Evolutionary conservation across 2,329 filamentous ascomycete species (phyloP), one percentile per base, ranked within the genome.

Genomic region (Gyromitra esculenta): DNA sequence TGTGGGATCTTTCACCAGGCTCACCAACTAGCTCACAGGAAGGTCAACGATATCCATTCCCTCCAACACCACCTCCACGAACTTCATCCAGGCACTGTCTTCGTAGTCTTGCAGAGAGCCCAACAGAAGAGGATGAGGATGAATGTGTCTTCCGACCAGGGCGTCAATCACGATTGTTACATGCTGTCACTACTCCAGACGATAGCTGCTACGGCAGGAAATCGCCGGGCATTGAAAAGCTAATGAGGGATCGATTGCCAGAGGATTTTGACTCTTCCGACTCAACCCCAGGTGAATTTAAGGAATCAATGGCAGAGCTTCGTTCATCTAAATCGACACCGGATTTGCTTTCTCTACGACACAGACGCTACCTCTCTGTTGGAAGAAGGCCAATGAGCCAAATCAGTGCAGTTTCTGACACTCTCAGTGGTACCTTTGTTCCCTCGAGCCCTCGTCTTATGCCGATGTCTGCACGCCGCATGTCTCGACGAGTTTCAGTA

Each of bases 241-340:
- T 71, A 21, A 50, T 69, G 48, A 59, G 18, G 50, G 50, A 62
- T 35, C 66, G 31, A 18, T 59, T 71, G 31, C 45, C 31, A 52
- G 63, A 68, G 3, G 73, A 62, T 62, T 71, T 54, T n/a, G 64
- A 74, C 37, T 70, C 65, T 21, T 65, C 69, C 25, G 69, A 57
- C 48, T 57, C 71, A 21, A 60, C 57, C 43, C 59, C 43, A 41
- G 35, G 70, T 69, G 64, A 52, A 25, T 65, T 64, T 71, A 66
- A 76, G 31, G 63, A 73, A 45, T 21, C 70, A 48, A 50, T 78
- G 21, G 72, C 78, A n/a, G 71, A 67, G 13, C 71, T 79, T 62
- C 77, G 78, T 35, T 73, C 77, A 69, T 79, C 72, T 11, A 78
- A 77, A 48, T 77, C 78, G 21, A 79, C 78, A 45, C 78, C 78